Base-by-base conservation (phyloP, 2,329 filamentous ascomycete genomes). In the Aspergillus glaucus region DNA sequence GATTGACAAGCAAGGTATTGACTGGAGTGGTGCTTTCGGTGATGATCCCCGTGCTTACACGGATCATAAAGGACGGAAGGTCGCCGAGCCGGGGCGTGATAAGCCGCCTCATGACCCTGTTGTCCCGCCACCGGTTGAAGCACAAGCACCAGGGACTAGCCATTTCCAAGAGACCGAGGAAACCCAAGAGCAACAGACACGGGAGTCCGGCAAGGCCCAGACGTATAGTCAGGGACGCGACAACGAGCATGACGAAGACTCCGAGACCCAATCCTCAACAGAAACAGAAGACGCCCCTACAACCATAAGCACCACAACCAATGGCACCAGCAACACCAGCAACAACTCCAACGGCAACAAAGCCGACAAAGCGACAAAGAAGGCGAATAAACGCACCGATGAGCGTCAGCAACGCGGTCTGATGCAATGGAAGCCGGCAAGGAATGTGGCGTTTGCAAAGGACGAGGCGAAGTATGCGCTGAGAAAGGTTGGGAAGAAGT, bases 341-440 rank as follows among this genome's bases (percentile, higher is more conserved):
- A 50, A 45, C 36, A 45, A 58, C 45, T 46, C 47, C 28, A 46
- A 43, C 17, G 52, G 43, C 21, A 42, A 14, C 40, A 42, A 42
- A 42, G 40, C 19, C n/a, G 34, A 37, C 12, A 42, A 42, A 22
- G 40, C 19, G 1, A 42, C 34, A n/a, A 37, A 71, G 30, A 67
- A 62, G 51, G 65, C 65, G 9, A 70, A 69, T 45, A 68, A 66
- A 51, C 68, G 70, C 43, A 71, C 66, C 30, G 77, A 96, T 64
- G 86, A 91, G 65, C 81, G 91, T 0, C 89, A 91, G 71, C 90
- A 96, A 58, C 79, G 91, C 9, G 92, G 92, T 0, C 62, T 95
- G 63, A 95, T 96, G 88, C 92, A 97, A 68, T 97, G 91, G 90
- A 87, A 84, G 62, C 91, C 92, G 0, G 87, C 91, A 65, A 79